Conservation (phyloP, 495 filamentous ascomycete species). For the Hypoxylon fuscum region DNA sequence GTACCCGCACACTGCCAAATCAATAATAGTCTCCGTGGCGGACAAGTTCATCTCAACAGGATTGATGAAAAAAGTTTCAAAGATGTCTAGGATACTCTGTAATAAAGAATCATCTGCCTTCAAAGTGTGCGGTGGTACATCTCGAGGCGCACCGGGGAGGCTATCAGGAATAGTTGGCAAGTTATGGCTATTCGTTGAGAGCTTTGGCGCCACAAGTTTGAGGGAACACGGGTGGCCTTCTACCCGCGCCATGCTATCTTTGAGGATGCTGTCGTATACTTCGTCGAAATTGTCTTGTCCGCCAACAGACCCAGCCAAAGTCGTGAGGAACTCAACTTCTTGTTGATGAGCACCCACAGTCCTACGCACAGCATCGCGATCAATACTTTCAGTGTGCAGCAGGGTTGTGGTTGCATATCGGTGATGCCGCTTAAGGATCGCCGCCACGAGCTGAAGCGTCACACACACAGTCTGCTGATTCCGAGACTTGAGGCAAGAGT, state of each 20-base stretch:
- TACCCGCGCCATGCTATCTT: constrained; percentile 78
- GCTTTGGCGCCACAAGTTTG: constrained; percentile 63
- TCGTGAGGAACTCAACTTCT: constrained; percentile 78
- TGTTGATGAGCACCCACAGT: constrained; percentile 82
- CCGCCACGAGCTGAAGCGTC: constrained; percentile 83
- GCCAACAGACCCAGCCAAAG: constrained; percentile 75
- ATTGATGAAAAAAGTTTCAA: constrained; percentile 86
- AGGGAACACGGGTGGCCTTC: constrained; percentile 82
- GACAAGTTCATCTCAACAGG: constrained; percentile 88
- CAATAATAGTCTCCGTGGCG: constrained; percentile 82
- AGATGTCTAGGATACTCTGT: constrained; percentile 70
- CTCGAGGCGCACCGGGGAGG: constrained; percentile 61
- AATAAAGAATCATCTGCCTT: constrained; percentile 80
- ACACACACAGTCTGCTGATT: constrained; percentile 90
- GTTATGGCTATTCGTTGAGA: constrained; percentile 60
- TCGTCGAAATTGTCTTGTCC: constrained; percentile 77
- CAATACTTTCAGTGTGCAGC: constrained; percentile 67
- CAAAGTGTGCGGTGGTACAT: constrained; percentile 67
- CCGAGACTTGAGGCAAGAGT: constrained; percentile 81
- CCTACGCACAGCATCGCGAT: constrained; percentile 62
- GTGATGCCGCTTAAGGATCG: constrained; percentile 87
- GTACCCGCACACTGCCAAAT: constrained; percentile 82
- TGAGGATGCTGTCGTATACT: constrained; percentile 81
- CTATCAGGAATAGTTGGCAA: constrained; percentile 58
- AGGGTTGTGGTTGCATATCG: constrained; percentile 82